Conservation (phyloP, 352 stramenopile genomes). For the Phytophthora idaei region DNA sequence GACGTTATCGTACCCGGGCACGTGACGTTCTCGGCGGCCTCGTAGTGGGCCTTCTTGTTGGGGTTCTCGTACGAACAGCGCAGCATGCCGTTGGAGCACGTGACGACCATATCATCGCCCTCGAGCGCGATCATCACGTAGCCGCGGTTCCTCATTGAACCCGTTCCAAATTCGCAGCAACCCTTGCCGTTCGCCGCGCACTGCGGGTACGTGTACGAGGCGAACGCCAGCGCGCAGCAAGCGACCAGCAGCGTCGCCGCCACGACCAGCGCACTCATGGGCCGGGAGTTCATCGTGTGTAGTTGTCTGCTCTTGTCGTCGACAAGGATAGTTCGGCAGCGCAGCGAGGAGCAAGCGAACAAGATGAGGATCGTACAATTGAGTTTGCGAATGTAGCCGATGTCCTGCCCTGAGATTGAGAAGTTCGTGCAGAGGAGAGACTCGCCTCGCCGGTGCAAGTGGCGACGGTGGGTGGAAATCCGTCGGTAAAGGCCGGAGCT, state of each 20-base stretch:
- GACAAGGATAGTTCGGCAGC: conserved; percentile 9
- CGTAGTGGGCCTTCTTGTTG: conserved; percentile 46
- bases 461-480: neutral
- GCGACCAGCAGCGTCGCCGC: conserved; percentile 32
- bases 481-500: conserved; percentile 21
- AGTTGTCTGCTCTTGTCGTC: conserved; percentile 9
- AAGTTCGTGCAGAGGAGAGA: conserved; percentile 6
- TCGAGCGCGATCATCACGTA: conserved; percentile 58
- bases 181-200: conserved; percentile 46
- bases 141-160: conserved; percentile 63
- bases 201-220: conserved; percentile 55
- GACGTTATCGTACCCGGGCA: conserved; percentile 53
- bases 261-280: conserved; percentile 29
- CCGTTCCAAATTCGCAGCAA: conserved; percentile 62
- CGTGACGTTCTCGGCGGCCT: conserved; percentile 41
- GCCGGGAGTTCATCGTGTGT: conserved; percentile 31
- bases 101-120: conserved; percentile 64
- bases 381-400: conserved; percentile 17
- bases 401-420: conserved; percentile 14
- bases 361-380: conserved; percentile 28
- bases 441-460: neutral
- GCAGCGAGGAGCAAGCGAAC: neutral
- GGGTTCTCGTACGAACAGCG: conserved; percentile 69
- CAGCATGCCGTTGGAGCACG: conserved; percentile 57
- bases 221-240: conserved; percentile 32